Conservation (phyloP, 2,329 filamentous ascomycete genomes). For the Alternaria tenuissima region DNA sequence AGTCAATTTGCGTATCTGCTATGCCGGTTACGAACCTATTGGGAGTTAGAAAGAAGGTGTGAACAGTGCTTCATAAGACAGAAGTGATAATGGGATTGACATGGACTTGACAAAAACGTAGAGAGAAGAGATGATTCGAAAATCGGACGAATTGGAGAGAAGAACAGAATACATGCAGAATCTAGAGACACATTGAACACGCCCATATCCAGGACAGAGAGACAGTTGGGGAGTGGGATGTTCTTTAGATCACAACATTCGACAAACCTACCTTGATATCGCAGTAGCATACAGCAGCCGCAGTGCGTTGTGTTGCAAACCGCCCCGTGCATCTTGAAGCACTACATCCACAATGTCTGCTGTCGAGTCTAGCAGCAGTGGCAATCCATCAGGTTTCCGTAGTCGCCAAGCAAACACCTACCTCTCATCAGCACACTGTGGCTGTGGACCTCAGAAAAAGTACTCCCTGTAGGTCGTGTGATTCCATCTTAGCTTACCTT, state of each 20-base stretch:
- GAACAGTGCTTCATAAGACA: neutral
- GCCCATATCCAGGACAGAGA: neutral
- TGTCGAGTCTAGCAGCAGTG: constrained; percentile 81
- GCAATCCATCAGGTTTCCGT: constrained; percentile 56
- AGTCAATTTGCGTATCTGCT: constrained; percentile 66
- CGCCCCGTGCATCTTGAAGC: constrained; percentile 65
- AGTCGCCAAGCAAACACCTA: constrained; percentile 47
- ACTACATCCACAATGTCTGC: constrained; percentile 75
- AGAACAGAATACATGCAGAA: neutral
- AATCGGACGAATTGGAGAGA: neutral
- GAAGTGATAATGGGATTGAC: neutral
- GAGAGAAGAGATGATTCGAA: neutral
- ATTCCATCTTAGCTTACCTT: constrained; percentile 43
- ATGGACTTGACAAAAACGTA: neutral
- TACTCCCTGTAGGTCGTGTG: neutral
- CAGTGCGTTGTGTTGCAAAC: constrained; percentile 65
- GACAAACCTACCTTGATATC: constrained; percentile 68
- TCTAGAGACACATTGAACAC: neutral
- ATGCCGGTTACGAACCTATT: constrained; percentile 80
- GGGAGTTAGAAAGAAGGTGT: neutral
- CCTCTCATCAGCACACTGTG: constrained; percentile 26
- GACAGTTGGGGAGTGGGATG: neutral
- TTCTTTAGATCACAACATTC: neutral
- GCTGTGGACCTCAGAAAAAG: neutral
- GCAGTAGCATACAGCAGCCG: constrained; percentile 76